Base-by-base conservation (phyloP, 495 filamentous ascomycete genomes). In the Halenospora varia region DNA sequence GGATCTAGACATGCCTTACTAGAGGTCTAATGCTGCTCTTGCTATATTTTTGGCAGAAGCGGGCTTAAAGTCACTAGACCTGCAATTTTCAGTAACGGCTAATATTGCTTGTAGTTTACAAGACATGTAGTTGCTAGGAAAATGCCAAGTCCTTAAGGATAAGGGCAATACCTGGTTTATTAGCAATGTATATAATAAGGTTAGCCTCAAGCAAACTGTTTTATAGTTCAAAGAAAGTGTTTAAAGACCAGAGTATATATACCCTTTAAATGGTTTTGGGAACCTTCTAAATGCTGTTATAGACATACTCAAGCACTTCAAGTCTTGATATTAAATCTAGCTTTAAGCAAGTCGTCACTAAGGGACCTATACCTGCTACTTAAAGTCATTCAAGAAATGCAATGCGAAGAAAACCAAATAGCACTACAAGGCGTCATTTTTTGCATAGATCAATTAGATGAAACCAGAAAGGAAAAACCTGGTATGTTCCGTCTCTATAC, bases 21-120 rank as follows among this genome's bases (percentile, higher is more conserved):
- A 96, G 69, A 88, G 88, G 61, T 82, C 74, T 39, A 97, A 97
- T 67, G 92, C 93, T 10, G 86, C 84, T n/a, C 72, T 97, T 10
- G 93, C 90, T 1, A 80, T 92, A 25, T 84, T 86, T 2, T 69
- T 90, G 17, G 88, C 88, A 0, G 83, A 82, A 25, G 75, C 82
- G 2, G 75, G 83, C n/a, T 65, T 87, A 0, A 64, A 74, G 25
- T 70, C 73, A 55, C 62, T 82, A 18, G 71, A 55, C 3, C n/a
- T 35, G 29, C 29, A 47, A 47, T 47, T 47, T 47, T 22, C 20
- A 47, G n/a, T 47, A 40, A 35, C 29, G 13, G 29, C 6, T 35
- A 35, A 35, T 35, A 35, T 35, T 35, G 29, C 29, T 35, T 13
- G 29, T 13, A 35, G 29, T 35, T 35, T 35, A 13, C 29, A 35